phyloP scores from a whole-genome alignment of 345 rosid species.

The Gossypioides kirkii region DNA sequence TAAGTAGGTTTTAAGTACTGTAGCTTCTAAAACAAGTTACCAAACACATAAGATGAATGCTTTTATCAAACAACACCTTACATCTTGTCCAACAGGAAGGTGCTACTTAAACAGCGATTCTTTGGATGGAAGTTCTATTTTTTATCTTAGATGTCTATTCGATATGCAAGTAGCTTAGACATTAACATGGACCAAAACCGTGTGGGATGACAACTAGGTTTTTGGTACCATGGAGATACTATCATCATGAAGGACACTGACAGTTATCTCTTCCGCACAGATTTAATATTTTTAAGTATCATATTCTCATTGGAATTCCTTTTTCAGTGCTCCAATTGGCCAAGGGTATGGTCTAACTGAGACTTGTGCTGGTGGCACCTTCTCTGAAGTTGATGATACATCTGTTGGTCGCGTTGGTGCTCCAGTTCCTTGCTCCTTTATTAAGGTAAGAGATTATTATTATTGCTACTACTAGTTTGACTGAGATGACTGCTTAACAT shows the following conservation, averaged over 20 bases:
- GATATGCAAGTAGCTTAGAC: not conserved
- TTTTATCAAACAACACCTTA: not conserved
- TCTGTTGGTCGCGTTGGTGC: conserved; percentile 97
- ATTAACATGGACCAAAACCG: not conserved
- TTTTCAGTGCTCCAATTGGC: conserved; percentile 86
- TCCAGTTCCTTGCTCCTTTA: conserved; percentile 87
- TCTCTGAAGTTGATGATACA: conserved; percentile 92
- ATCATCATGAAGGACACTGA: not conserved
- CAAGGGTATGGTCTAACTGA: conserved; percentile 99
- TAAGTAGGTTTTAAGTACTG: not conserved
- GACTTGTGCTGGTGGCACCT: conserved; percentile 97
- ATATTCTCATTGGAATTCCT: conserved; percentile 4
- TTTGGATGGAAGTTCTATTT: not conserved
- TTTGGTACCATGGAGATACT: not conserved
- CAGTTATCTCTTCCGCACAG: not conserved
- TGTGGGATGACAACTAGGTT: not conserved
- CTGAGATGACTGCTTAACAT: too few relatives aligned
- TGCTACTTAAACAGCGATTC: not conserved
- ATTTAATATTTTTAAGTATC: conserved; percentile 7
- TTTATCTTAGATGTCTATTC: not conserved
- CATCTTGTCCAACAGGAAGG: not conserved
- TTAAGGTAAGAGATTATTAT: conserved; percentile 59
- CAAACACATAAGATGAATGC: too few relatives aligned
- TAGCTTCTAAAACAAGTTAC: too few relatives aligned
- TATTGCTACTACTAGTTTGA: not conserved